Conservation (phyloP, 1,284 basidiomycete genomes). For the Rhodotorula sp. region DNA sequence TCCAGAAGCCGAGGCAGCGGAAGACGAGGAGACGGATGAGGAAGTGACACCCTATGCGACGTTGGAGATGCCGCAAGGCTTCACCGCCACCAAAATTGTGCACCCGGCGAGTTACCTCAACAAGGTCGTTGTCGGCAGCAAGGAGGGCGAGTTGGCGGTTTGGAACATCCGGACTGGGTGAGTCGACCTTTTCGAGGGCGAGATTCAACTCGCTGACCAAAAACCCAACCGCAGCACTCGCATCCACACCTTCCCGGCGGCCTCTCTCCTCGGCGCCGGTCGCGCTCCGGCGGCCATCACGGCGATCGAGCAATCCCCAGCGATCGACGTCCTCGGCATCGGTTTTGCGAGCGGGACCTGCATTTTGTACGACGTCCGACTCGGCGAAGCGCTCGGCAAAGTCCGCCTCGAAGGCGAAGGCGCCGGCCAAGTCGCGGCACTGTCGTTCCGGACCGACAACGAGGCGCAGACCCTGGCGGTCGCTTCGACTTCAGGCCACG, state of each 20-base stretch:
- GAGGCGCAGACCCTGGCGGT: slow-evolving; percentile 65
- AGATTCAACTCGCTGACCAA: background rate
- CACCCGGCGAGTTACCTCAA: slow-evolving; percentile 98
- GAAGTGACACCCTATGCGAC: slow-evolving; percentile 55
- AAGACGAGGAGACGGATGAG: slow-evolving; percentile 31
- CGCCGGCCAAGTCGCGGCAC: slow-evolving; percentile 59
- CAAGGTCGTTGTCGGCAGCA: slow-evolving; percentile 84
- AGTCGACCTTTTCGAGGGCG: slow-evolving; percentile 45
- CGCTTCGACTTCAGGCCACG: slow-evolving; percentile 77
- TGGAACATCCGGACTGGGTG: slow-evolving; percentile 89
- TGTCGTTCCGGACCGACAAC: slow-evolving; percentile 70
- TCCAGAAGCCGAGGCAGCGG: slow-evolving; percentile 1
- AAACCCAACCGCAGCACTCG: slow-evolving; percentile 48
- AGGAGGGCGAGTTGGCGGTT: slow-evolving; percentile 78
- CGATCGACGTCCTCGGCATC: slow-evolving; percentile 90
- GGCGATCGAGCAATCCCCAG: slow-evolving; percentile 82
- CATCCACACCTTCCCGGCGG: slow-evolving; percentile 52
- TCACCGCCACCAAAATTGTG: slow-evolving; percentile 76
- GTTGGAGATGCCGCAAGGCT: slow-evolving; percentile 71
- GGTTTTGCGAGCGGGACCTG: slow-evolving; percentile 86
- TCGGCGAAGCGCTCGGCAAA: slow-evolving; percentile 81
- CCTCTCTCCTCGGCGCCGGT: slow-evolving; percentile 41
- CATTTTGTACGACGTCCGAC: slow-evolving; percentile 81
- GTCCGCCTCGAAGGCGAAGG: slow-evolving; percentile 81
- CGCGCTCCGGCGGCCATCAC: slow-evolving; percentile 60